Conservation (phyloP, 345 rosid species). For the Lepidium sativum region DNA sequence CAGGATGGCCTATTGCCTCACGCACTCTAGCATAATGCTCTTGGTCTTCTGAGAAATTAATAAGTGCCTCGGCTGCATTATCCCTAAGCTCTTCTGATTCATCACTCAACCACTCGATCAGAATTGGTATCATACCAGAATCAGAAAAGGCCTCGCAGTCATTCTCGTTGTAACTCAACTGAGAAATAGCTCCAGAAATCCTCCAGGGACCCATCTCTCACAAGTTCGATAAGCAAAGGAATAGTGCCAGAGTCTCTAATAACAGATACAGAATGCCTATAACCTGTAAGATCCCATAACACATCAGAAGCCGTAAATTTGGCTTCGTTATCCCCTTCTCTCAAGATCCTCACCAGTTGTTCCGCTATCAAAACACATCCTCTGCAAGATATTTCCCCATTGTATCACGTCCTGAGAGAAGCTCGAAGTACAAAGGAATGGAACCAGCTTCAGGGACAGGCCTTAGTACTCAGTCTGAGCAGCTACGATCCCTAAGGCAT, state of each 20-base stretch:
- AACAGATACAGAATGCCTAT: conserved; percentile 41
- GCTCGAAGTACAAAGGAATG: conserved; percentile 52
- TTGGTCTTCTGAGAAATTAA: conserved; percentile 42
- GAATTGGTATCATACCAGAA: conserved; percentile 33
- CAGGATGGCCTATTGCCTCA: conserved; percentile 32
- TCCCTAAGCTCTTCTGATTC: conserved; percentile 44
- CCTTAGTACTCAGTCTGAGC: conserved; percentile 43
- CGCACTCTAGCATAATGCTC: conserved; percentile 21
- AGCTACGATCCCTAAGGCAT: conserved; percentile 46
- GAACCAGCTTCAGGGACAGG: conserved; percentile 48
- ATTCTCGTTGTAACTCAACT: conserved; percentile 37
- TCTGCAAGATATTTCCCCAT: conserved; percentile 51
- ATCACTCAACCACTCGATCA: conserved; percentile 35
- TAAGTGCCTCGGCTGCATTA: conserved; percentile 44
- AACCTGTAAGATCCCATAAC: conserved; percentile 47
- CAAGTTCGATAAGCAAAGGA: conserved; percentile 38
- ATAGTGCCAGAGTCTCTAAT: conserved; percentile 52
- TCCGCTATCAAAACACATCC: conserved; percentile 47
- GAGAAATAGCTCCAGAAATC: conserved; percentile 42
- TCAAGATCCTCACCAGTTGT: conserved; percentile 45
- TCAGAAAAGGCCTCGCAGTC: conserved; percentile 40
- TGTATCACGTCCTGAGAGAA: conserved; percentile 40
- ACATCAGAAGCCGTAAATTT: conserved; percentile 52
- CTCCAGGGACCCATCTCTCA: conserved; percentile 32
- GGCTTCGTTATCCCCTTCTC: conserved; percentile 45